Conservation (phyloP, 2,329 filamentous ascomycete genomes). For the Hypoxylon sp. region DNA sequence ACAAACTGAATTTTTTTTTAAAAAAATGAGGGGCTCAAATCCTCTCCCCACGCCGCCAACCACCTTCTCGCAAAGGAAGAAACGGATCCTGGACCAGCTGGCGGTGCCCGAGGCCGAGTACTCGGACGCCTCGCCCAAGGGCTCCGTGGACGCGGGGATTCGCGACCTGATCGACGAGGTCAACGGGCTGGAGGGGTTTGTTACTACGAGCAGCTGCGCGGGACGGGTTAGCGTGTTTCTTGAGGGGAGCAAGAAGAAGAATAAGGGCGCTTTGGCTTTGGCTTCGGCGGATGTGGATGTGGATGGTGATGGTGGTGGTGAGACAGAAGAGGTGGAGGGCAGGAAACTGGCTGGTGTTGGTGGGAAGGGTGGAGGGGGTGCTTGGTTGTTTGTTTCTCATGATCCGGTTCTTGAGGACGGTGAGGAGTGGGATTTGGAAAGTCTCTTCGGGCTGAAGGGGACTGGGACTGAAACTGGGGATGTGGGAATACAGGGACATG, state of each 20-base stretch:
- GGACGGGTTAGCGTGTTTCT: conserved; percentile 88
- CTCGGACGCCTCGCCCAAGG: conserved; percentile 87
- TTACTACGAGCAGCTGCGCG: conserved; percentile 93
- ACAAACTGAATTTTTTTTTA: too few species aligned
- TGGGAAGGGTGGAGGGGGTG: conserved; percentile 84
- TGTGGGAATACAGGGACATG: conserved; percentile 32
- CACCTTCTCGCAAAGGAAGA: conserved; percentile 70
- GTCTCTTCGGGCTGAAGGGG: conserved; percentile 45
- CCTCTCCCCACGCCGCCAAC: conserved; percentile 37
- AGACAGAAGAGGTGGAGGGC: conserved; percentile 24
- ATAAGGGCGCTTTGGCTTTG: conserved; percentile 22
- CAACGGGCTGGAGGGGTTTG: conserved; percentile 76
- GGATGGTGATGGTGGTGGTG: conserved; percentile 30
- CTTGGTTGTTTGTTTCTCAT: conserved; percentile 90
- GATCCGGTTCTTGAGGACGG: conserved; percentile 62
- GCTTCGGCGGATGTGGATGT: conserved; percentile 29
- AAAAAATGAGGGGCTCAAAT: conserved; percentile 11
- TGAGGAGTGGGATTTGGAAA: conserved; percentile 30
- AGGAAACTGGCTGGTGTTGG: conserved; percentile 68
- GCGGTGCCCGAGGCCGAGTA: conserved; percentile 74
- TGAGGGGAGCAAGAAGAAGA: conserved; percentile 70
- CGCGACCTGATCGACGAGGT: conserved; percentile 79
- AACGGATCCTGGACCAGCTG: conserved; percentile 75
- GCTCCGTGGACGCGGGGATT: conserved; percentile 82
- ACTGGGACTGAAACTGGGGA: conserved; percentile 43